Percentiles rank a stretch among this genome's conserved stretches.
Evolutionary conservation across 345 rosid species (phyloP).

Genomic region (Gossypium ekmanianum): DNA sequence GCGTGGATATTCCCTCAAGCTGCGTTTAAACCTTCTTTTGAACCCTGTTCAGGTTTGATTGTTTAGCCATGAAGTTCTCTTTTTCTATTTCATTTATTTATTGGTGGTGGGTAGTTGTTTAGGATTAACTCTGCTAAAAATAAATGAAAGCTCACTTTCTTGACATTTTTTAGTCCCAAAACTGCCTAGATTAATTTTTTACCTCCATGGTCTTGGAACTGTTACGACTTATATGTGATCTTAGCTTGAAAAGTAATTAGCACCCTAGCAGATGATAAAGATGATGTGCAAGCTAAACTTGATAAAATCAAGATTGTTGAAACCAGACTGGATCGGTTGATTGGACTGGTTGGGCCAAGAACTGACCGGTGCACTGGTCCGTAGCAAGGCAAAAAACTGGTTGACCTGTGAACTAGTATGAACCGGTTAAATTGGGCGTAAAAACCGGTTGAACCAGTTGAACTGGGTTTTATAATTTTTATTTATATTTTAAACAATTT

Average conservation of each 20-base stretch:
- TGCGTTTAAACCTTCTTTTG: conserved; percentile 70
- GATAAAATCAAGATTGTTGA: background rate
- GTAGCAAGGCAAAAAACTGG: too few relatives aligned
- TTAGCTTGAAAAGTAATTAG: background rate
- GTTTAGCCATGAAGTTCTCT: background rate
- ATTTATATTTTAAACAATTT: too few relatives aligned
- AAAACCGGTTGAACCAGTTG: too few relatives aligned
- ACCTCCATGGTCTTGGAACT: background rate
- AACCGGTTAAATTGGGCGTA: too few relatives aligned
- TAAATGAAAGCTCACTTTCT: background rate
- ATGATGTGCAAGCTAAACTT: background rate
- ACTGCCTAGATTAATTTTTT: background rate
- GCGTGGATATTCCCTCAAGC: conserved; percentile 66
- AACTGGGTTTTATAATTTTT: too few relatives aligned
- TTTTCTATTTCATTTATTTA: background rate
- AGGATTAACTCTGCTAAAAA: background rate
- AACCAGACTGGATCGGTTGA: too few relatives aligned
- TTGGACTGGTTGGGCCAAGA: too few relatives aligned
- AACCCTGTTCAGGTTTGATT: conserved; percentile 80
- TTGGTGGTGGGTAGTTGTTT: background rate
- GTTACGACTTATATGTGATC: background rate
- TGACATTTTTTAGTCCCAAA: background rate
- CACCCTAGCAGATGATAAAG: background rate
- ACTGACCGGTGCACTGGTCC: too few relatives aligned
- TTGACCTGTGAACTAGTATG: too few relatives aligned